Evolutionary conservation across 805 yeast species (phyloP).

Genomic region (Lachancea kluyveri): DNA sequence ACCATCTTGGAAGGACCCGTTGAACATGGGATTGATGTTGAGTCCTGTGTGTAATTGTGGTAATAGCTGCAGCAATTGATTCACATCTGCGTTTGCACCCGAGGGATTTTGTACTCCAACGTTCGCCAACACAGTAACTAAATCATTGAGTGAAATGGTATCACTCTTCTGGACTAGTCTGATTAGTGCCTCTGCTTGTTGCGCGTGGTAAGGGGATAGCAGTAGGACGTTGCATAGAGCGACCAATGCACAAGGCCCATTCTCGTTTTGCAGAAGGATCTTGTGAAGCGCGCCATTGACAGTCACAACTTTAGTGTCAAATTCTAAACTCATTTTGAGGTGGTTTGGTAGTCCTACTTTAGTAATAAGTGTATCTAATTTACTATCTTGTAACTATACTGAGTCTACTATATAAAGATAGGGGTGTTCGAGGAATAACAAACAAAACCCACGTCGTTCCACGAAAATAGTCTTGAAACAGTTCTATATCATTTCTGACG

Average conservation of each 20-base stretch:
- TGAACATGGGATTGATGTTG: slow-evolving; percentile 63
- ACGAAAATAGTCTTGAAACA: no score
- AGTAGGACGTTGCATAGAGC: slow-evolving; percentile 70
- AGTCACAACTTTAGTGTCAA: slow-evolving; percentile 19
- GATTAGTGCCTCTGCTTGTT: slow-evolving; percentile 25
- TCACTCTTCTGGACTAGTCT: slow-evolving; percentile 28
- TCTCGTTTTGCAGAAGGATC: slow-evolving; percentile 67
- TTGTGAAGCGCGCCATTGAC: slow-evolving; percentile 36
- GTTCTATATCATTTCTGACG: no score
- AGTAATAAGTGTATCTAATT: background rate
- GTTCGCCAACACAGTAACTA: slow-evolving; percentile 48
- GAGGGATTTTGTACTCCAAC: slow-evolving; percentile 32
- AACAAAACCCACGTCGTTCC: no score
- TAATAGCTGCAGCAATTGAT: slow-evolving; percentile 44
- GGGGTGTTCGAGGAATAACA: background rate
- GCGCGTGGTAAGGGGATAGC: slow-evolving; percentile 35
- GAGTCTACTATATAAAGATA: slow-evolving; percentile 1
- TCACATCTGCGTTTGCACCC: slow-evolving; percentile 30
- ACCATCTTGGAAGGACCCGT: slow-evolving; percentile 51
- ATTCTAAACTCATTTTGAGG: slow-evolving; percentile 7
- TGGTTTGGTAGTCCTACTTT: background rate
- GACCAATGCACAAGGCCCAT: slow-evolving; percentile 86
- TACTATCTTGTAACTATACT: background rate
- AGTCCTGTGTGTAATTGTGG: slow-evolving; percentile 68
- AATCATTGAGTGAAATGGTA: slow-evolving; percentile 32